A percentile compares a stretch with the other conserved stretches of the same genome.
Conservation (phyloP, 2,329 filamentous ascomycete species). For the Penicillium sp. region DNA sequence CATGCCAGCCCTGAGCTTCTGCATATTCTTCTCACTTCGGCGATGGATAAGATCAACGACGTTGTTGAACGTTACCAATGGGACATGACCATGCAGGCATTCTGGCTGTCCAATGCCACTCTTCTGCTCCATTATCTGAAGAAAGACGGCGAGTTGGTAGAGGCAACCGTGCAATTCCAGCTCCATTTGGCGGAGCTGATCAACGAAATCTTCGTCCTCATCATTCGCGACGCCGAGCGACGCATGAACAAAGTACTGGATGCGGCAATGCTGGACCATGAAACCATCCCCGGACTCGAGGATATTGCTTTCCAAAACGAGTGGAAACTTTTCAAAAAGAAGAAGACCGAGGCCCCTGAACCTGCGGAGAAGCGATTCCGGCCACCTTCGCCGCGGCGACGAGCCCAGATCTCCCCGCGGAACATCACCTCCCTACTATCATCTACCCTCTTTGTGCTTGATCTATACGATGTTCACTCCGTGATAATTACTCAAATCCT, state of each 20-base stretch:
- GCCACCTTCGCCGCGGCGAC: conserved; percentile 87
- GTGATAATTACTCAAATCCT: conserved; percentile 91
- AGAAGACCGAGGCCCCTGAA: conserved; percentile 79
- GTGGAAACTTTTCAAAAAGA: conserved; percentile 96
- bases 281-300: conserved; percentile 96
- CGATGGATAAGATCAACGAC: conserved; percentile 94
- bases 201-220: conserved; percentile 97
- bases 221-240: conserved; percentile 92
- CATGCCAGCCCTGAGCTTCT: conserved; percentile 85
- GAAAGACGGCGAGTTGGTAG: conserved; percentile 80
- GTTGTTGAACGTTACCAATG: conserved; percentile 95
- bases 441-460: conserved; percentile 92
- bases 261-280: conserved; percentile 90
- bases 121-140: conserved; percentile 94
- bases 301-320: conserved; percentile 97
- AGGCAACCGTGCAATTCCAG: conserved; percentile 84
- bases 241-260: conserved; percentile 95
- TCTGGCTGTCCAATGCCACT: conserved; percentile 98
- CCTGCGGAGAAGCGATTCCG: conserved; percentile 86
- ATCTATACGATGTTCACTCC: conserved; percentile 98
- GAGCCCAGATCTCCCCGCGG: conserved; percentile 86
- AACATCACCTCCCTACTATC: conserved; percentile 95
- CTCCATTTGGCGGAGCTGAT: conserved; percentile 89
- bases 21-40: conserved; percentile 73
- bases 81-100: conserved; percentile 99